Base-by-base conservation (phyloP, 108 stramenopile species). In the Cylindrotheca closterium region DNA sequence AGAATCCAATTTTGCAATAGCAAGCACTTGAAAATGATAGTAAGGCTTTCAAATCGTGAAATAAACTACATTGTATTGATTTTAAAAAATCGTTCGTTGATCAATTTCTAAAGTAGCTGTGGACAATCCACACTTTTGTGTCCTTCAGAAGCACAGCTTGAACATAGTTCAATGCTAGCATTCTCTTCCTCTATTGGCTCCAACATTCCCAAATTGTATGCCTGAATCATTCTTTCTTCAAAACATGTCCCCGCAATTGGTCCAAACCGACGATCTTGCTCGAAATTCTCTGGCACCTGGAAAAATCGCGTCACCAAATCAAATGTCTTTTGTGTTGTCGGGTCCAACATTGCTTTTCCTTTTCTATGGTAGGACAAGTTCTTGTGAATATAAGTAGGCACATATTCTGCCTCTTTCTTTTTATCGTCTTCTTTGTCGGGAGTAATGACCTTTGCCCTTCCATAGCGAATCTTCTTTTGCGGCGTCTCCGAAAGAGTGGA, bases 221-320 rank as follows among this genome's bases (percentile, higher is more conserved):
- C 86, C 0, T 70, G 30, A 52, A 92, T 63, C 15, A 87, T 82
- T 2, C 83, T 73, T 56, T 89, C 82, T 59, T 92, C 91, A 68
- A 77, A 89, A 58, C 77, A 87, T 30, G 70, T 78, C 23, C 91
- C 91, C 42, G 77, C 77, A 51, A 75, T 59, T 1, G 87, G 87
- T 8, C 91, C 91, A 57, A 68, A 83, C 37, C 49, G 60, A 18
- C 74, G 70, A 63, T 80, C 70, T 24, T 55, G 32, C 60, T 89
- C 87, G 47, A 88, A 80, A 51, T 85, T 63, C 0, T 33, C 29
- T 3, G 91, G 91, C 58, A 89, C 71, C 3, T 55, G 23, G 63
- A 80, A 89, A 56, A 79, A 47, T 52, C 82, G 50, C n/a, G 71
- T 49, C 21, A 92, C 65, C 52, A 88, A 76, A 8, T 65, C 65